Evolutionary conservation across 352 stramenopile genomes (phyloP), one percentile per base, ranked within the genome.

Genomic region (Paralagenidium karlingii): DNA sequence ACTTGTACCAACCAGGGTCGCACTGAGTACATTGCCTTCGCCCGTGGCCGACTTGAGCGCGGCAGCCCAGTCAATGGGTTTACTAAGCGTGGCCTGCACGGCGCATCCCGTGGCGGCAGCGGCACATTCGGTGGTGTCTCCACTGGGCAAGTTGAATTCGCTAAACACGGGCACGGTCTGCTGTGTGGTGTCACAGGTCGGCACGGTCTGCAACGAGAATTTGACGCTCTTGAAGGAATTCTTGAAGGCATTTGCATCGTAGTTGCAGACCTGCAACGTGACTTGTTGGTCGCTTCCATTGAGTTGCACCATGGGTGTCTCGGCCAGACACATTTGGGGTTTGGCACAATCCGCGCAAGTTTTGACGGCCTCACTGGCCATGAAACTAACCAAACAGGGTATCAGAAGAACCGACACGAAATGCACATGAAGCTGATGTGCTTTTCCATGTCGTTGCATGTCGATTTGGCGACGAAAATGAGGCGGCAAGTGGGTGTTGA

Each of bases 211-310:
- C 24, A 55, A 53, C 26, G 60, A 63, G 25, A 80, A 51, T 20
- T 46, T 49, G 39, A 89, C 44, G 3, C 84, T 21, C 18, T 34
- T 40, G 41, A 68, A 69, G 18, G 28, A 4, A 33, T 24, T 26
- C 21, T 52, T 51, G 24, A 53, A 40, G 34, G 34, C 24, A 19
- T 34, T 51, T n/a, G n/a, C n/a, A 40, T 79, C 66, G 38, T 61
- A 85, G 48, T 87, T 85, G 61, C 76, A 89, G 40, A 85, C 54
- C 22, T 70, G 58, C 26, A 89, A 36, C 12, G 33, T 45, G 18
- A 85, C 33, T 30, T 58, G 59, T 33, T 53, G 58, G 24, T 55
- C 50, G 22, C 65, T 66, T 9, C 53, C 66, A 22, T 43, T 51
- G 9, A 86, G 27, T 4, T 37, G 33, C 21, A 57, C 55, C 8